phyloP scores from a whole-genome alignment of 1,139 yeast genomes.

The Suhomyces guaymorum region DNA sequence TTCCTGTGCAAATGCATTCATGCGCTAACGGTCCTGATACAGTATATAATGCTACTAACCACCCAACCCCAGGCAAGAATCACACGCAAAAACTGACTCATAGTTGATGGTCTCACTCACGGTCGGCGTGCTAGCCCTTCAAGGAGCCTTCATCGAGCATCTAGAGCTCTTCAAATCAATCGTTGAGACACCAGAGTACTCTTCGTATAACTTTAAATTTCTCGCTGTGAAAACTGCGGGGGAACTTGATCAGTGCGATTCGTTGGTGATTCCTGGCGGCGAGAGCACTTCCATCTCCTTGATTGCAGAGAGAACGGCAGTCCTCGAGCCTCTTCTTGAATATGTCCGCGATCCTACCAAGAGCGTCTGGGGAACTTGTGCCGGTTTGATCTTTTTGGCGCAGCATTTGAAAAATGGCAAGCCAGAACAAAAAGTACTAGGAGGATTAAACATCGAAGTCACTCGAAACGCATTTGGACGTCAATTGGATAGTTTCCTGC shows the following conservation, averaged over 20 bases:
- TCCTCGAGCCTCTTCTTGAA: conserved; percentile 55
- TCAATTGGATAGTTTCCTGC: conserved; percentile 67
- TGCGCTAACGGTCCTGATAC: no score
- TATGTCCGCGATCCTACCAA: conserved; percentile 50
- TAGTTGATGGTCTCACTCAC: conserved; percentile 6
- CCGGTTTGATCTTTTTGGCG: conserved; percentile 73
- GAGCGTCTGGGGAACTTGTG: conserved; percentile 87
- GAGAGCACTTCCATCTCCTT: conserved; percentile 78
- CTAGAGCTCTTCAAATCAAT: conserved; percentile 52
- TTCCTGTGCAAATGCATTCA: no score
- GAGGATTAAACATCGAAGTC: conserved; percentile 67
- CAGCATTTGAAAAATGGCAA: conserved; percentile 56
- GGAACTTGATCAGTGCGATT: conserved; percentile 54
- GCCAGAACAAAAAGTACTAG: conserved; percentile 60
- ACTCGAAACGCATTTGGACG: conserved; percentile 79
- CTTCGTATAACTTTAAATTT: conserved; percentile 26
- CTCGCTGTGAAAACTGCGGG: conserved; percentile 55
- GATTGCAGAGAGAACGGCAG: conserved; percentile 64
- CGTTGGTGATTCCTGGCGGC: conserved; percentile 77
- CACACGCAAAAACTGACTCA: no score
- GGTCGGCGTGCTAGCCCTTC: conserved; percentile 75
- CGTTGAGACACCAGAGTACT: conserved; percentile 23
- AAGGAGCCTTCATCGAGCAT: conserved; percentile 81
- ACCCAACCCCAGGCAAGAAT: no score
- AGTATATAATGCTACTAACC: no score